phyloP scores from a whole-genome alignment of 2,329 filamentous ascomycete species.

The Clarireedia sp. region DNA sequence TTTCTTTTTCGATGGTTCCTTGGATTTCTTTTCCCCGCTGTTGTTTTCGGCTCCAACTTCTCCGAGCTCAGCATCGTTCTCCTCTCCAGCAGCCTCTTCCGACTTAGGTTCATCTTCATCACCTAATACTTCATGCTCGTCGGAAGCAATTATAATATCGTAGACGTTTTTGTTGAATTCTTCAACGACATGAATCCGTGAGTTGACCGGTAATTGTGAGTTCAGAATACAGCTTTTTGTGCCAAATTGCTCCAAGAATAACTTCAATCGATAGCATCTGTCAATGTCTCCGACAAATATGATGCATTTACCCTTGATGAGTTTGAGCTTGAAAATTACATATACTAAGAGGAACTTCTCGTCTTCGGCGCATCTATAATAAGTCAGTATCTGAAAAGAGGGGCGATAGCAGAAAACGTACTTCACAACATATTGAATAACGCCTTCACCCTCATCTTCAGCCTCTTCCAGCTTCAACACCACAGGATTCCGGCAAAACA shows the following conservation, averaged over 20 bases:
- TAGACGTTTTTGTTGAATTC: constrained; percentile 97
- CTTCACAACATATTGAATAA: constrained; percentile 84
- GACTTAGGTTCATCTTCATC: constrained; percentile 37
- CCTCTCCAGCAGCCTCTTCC: constrained; percentile 11
- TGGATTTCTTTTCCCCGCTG: constrained; percentile 25
- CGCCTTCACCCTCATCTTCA: constrained; percentile 65
- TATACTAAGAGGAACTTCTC: constrained; percentile 93
- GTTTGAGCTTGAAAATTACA: constrained; percentile 88
- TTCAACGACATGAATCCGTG: constrained; percentile 86
- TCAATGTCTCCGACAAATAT: constrained; percentile 83
- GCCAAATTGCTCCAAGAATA: constrained; percentile 95
- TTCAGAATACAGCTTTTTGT: constrained; percentile 91
- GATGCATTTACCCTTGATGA: constrained; percentile 88
- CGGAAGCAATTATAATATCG: constrained; percentile 94
- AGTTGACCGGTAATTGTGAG: constrained; percentile 88
- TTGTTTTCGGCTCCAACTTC: constrained; percentile 14
- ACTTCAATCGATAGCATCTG: constrained; percentile 81
- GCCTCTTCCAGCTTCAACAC: constrained; percentile 76
- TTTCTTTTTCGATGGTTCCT: constrained; percentile 51
- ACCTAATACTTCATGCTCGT: constrained; percentile 79
- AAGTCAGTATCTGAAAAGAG: constrained; percentile 12
- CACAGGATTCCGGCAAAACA: constrained; percentile 77
- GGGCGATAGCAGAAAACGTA: constrained; percentile 31
- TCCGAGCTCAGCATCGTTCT: constrained; percentile 32
- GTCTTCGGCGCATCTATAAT: constrained; percentile 72